Evolutionary conservation across 768 basidiomycete species (phyloP).

Genomic region (Sistotremastrum niveocremeum): DNA sequence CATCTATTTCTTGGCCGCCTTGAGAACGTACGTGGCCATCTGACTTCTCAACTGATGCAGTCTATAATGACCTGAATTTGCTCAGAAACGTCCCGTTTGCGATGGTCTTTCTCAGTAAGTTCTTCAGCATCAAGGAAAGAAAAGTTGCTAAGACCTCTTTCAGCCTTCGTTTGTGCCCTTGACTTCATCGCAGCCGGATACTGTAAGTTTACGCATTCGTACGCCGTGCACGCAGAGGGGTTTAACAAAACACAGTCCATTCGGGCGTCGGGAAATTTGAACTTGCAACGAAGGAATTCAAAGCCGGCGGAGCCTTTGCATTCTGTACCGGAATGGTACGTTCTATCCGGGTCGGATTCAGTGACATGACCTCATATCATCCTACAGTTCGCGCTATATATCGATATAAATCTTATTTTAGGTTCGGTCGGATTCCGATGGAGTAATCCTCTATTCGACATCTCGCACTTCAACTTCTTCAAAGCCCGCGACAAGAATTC

Average conservation of each 20-base stretch:
- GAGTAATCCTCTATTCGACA: slow-evolving; percentile 2
- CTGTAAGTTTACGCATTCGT: neutral
- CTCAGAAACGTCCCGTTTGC: slow-evolving; percentile 2
- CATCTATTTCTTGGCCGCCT: slow-evolving; percentile 3
- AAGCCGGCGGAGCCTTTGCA: slow-evolving; percentile 3
- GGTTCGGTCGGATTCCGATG: slow-evolving; percentile 4
- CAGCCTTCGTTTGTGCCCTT: slow-evolving; percentile 2
- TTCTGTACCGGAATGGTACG: slow-evolving; percentile 1
- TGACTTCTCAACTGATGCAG: neutral
- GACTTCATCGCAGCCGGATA: slow-evolving; percentile 2
- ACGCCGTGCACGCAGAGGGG: neutral
- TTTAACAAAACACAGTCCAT: neutral
- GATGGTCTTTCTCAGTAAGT: slow-evolving; percentile 3
- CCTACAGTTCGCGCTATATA: slow-evolving; percentile 1
- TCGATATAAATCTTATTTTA: slow-evolving; percentile 4
- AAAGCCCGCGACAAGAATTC: slow-evolving; percentile 1
- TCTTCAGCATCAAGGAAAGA: neutral
- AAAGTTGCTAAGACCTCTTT: neutral
- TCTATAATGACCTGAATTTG: neutral
- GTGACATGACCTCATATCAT: neutral
- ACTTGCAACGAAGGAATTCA: slow-evolving; percentile 1
- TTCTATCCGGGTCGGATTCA: neutral
- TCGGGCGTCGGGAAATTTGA: slow-evolving; percentile 1
- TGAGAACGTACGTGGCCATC: slow-evolving; percentile 3
- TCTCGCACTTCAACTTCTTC: slow-evolving; percentile 2